Evolutionary conservation across 805 yeast genomes (phyloP).

Genomic region (Starmera dryadoides): DNA sequence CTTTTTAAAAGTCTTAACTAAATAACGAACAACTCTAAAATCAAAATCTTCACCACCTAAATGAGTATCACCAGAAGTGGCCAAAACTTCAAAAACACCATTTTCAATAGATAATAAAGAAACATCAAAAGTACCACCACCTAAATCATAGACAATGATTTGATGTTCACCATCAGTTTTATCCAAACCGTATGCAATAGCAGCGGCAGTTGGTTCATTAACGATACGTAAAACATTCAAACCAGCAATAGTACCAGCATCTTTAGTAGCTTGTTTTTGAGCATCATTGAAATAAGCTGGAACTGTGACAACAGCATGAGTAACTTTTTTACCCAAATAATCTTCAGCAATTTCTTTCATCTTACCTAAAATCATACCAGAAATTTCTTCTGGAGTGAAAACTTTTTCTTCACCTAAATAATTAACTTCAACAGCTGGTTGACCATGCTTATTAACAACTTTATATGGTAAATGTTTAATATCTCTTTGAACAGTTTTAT

Average conservation of each 20-base stretch:
- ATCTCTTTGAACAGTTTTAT: constrained; percentile 74
- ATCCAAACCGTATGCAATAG: constrained; percentile 93
- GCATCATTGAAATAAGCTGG: constrained; percentile 94
- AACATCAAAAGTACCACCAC: constrained; percentile 98
- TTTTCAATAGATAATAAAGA: constrained; percentile 81
- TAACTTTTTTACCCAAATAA: constrained; percentile 74
- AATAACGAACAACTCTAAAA: constrained; percentile 80
- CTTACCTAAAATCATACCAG: constrained; percentile 85
- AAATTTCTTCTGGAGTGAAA: constrained; percentile 89
- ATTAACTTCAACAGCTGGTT: constrained; percentile 76
- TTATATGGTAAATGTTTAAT: constrained; percentile 76
- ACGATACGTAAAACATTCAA: constrained; percentile 82
- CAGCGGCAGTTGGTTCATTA: constrained; percentile 96
- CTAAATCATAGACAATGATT: constrained; percentile 87
- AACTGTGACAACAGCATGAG: constrained; percentile 88
- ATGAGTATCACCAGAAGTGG: constrained; percentile 95
- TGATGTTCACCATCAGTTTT: constrained; percentile 77
- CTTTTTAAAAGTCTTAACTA: constrained; percentile 84
- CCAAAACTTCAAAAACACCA: constrained; percentile 88
- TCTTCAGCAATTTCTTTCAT: constrained; percentile 93
- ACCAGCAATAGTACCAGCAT: constrained; percentile 90
- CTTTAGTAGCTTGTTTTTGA: constrained; percentile 91
- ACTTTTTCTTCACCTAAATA: constrained; percentile 66
- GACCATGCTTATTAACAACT: constrained; percentile 63
- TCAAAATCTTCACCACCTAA: constrained; percentile 98